Evolutionary conservation across 1,284 basidiomycete genomes (phyloP).

Genomic region (Tilletia walkeri): DNA sequence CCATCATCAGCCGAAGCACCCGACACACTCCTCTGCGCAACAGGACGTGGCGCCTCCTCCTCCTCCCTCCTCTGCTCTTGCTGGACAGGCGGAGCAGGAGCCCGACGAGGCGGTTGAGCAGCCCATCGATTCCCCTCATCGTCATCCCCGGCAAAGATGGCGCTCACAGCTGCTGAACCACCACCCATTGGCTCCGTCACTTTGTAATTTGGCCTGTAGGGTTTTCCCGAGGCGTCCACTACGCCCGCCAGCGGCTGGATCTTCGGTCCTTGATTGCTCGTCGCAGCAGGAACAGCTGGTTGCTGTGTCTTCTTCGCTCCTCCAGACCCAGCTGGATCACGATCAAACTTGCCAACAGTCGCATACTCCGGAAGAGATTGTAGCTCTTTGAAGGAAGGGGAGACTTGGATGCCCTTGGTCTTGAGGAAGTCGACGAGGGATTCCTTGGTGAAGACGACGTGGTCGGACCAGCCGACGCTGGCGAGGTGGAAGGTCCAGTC

Average conservation of each 20-base stretch:
- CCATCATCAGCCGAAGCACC: not conserved
- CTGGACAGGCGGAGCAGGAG: not conserved
- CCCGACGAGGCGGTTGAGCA: not conserved
- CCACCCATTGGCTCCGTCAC: slow-evolving; percentile 42
- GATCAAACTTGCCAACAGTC: slow-evolving; percentile 33
- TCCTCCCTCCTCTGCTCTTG: not conserved
- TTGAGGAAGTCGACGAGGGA: slow-evolving; percentile 45
- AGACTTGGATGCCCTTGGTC: slow-evolving; percentile 43
- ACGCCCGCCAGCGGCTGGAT: slow-evolving; percentile 21
- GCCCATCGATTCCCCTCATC: slow-evolving; percentile 27
- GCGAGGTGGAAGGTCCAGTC: slow-evolving; percentile 22
- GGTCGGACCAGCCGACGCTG: slow-evolving; percentile 31
- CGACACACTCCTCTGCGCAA: not conserved
- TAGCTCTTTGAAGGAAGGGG: slow-evolving; percentile 45
- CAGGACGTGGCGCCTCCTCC: not conserved
- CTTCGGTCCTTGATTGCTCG: not conserved
- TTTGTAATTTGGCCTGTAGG: slow-evolving; percentile 43
- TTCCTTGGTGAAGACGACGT: slow-evolving; percentile 48
- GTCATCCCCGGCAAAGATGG: slow-evolving; percentile 35
- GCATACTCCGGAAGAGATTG: slow-evolving; percentile 42
- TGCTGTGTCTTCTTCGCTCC: not conserved
- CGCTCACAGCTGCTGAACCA: slow-evolving; percentile 32
- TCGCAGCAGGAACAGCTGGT: slow-evolving; percentile 14
- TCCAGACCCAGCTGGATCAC: not conserved
- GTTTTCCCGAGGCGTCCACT: slow-evolving; percentile 41